Evolutionary conservation across 768 basidiomycete genomes (phyloP).

Genomic region (Cubamyces lactineus): DNA sequence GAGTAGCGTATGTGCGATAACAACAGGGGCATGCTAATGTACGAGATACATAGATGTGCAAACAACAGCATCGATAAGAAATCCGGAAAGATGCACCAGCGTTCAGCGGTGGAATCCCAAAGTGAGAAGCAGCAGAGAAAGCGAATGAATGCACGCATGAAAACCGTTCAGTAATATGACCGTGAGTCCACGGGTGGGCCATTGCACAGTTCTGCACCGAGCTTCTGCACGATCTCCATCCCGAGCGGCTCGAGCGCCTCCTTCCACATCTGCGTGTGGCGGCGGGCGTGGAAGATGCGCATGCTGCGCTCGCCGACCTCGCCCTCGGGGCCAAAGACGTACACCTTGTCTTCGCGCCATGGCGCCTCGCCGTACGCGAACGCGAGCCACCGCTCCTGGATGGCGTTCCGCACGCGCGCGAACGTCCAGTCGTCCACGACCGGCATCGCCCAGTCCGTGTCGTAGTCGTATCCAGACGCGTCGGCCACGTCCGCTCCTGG

Average conservation of each 20-base stretch:
- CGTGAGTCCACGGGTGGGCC: slow-evolving; percentile 50
- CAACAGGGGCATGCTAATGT: slow-evolving; percentile 11
- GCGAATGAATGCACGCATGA: not conserved
- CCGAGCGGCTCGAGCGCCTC: slow-evolving; percentile 72
- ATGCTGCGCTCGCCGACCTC: slow-evolving; percentile 74
- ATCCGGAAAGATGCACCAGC: too few species aligned
- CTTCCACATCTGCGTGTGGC: slow-evolving; percentile 63
- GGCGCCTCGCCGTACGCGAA: slow-evolving; percentile 77
- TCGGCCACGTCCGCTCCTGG: slow-evolving; percentile 38
- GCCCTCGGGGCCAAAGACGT: slow-evolving; percentile 82
- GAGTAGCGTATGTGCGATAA: slow-evolving; percentile 3
- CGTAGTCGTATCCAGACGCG: slow-evolving; percentile 27
- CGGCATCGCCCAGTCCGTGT: slow-evolving; percentile 53
- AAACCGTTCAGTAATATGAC: slow-evolving; percentile 11
- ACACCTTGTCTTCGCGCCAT: slow-evolving; percentile 71
- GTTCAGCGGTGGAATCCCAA: too few species aligned
- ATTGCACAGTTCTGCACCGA: slow-evolving; percentile 73
- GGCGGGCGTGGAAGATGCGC: slow-evolving; percentile 65
- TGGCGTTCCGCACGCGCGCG: slow-evolving; percentile 64
- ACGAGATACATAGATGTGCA: slow-evolving; percentile 6
- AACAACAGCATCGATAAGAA: not conserved
- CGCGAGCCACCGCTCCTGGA: slow-evolving; percentile 75
- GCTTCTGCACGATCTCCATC: slow-evolving; percentile 65
- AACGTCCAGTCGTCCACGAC: slow-evolving; percentile 72
- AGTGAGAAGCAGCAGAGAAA: too few species aligned